These are phyloP conservation scores for Enterocytospora artemiae DNA, from an alignment of 371 early-diverging fungal species.

Conservation along the genomic window DNA sequence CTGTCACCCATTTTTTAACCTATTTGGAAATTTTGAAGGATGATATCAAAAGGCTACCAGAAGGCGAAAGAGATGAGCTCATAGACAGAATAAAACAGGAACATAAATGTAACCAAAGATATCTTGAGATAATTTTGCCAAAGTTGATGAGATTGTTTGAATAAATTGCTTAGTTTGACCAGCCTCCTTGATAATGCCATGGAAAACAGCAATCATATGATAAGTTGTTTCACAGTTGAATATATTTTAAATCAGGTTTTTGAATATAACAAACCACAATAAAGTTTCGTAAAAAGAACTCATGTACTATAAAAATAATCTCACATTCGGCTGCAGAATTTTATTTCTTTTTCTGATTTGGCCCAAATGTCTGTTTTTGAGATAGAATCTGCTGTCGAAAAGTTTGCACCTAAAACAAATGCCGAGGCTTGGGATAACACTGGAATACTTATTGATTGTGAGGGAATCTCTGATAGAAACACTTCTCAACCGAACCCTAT, in stretches of 20 bases:
- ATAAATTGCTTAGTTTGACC: too few relatives aligned
- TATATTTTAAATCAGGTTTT: not conserved
- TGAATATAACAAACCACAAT: not conserved
- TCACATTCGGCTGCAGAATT: not conserved
- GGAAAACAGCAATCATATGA: not conserved
- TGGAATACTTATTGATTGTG: slow-evolving; percentile 49
- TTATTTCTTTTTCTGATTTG: not conserved
- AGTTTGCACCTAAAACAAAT: slow-evolving; percentile 72
- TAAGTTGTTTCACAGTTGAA: not conserved
- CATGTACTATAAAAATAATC: not conserved
- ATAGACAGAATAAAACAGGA: slow-evolving; percentile 17
- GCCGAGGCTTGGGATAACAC: slow-evolving; percentile 94
- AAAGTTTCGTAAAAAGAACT: not conserved
- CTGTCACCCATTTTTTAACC: slow-evolving; percentile 38
- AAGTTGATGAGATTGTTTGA: slow-evolving; percentile 32
- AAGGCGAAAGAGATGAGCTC: slow-evolving; percentile 26
- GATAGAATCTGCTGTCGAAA: slow-evolving; percentile 62
- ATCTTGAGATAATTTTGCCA: slow-evolving; percentile 20
- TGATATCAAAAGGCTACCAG: slow-evolving; percentile 16
- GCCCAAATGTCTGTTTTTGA: slow-evolving; percentile 26
- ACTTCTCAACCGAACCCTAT: too few relatives aligned
- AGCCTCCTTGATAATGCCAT: not conserved
- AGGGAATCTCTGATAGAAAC: slow-evolving; percentile 62
- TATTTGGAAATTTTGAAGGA: slow-evolving; percentile 42
- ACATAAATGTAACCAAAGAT: slow-evolving; percentile 13